A percentile compares a stretch with the other conserved stretches of the same genome.
Evolutionary conservation across 768 basidiomycete genomes (phyloP).

Genomic region (Dentipellis fragilis): DNA sequence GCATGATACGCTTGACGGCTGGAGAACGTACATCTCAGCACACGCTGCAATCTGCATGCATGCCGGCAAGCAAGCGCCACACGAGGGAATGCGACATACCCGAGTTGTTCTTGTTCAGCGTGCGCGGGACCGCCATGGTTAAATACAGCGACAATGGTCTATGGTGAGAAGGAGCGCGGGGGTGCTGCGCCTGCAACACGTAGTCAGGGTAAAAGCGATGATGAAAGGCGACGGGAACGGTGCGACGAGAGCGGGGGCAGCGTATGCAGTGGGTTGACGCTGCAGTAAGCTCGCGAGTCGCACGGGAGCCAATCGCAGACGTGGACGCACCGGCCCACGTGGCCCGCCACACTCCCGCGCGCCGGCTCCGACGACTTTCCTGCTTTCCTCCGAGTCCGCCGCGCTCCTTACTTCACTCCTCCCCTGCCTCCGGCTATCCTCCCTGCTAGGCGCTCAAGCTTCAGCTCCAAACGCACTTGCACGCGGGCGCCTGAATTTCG

Average conservation of each 20-base stretch:
- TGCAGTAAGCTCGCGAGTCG: too few relatives aligned
- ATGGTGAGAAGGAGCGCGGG: not conserved
- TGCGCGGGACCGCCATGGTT: constrained; percentile 18
- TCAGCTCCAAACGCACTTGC: not conserved
- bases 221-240: not conserved
- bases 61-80: not conserved
- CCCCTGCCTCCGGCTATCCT: not conserved
- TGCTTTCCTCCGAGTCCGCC: not conserved
- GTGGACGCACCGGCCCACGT: not conserved
- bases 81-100: constrained; percentile 33
- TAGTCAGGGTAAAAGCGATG: not conserved
- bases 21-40: constrained; percentile 5
- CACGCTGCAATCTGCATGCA: not conserved
- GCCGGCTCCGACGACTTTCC: not conserved
- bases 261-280: not conserved
- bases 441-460: not conserved
- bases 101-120: constrained; percentile 86
- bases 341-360: too few relatives aligned
- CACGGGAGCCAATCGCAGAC: not conserved
- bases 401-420: not conserved
- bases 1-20: constrained; percentile 97
- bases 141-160: not conserved
- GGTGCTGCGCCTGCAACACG: not conserved
- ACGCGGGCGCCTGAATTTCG: not conserved
- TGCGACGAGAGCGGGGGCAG: not conserved